phyloP scores from a whole-genome alignment of 768 basidiomycete genomes.

The Mrakia gelida region DNA sequence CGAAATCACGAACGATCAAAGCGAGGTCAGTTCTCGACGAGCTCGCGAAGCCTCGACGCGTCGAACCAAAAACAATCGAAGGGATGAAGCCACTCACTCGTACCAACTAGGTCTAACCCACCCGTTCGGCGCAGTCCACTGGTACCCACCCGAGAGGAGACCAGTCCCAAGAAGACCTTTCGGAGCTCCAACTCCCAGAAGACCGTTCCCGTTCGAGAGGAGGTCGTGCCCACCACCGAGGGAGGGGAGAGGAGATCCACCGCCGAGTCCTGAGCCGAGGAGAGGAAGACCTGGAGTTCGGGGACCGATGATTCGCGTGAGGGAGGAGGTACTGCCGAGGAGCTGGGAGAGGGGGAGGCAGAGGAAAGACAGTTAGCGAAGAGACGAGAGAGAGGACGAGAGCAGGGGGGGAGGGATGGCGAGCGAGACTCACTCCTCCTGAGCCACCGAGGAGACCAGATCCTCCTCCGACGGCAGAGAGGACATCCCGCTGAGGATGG shows the following conservation, averaged over 20 bases:
- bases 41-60: background rate
- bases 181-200: background rate
- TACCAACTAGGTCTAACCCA: background rate
- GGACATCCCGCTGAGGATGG: no score
- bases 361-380: background rate
- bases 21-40: no score
- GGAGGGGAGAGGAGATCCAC: background rate
- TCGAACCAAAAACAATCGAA: background rate
- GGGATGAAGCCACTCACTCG: background rate
- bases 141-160: background rate
- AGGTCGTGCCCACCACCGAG: background rate
- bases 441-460: no score
- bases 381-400: background rate
- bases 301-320: background rate
- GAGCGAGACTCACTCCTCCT: no score
- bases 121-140: background rate
- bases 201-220: background rate
- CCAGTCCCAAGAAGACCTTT: background rate
- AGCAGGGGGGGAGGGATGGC: background rate
- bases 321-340: background rate
- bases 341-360: background rate
- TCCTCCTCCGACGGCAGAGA: no score
- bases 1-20: background rate
- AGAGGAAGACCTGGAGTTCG: background rate
- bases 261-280: background rate